Percentiles rank a stretch among this genome's conserved stretches.
Conservation (phyloP, 2,329 filamentous ascomycete genomes). For the Rachicladosporium sp. region DNA sequence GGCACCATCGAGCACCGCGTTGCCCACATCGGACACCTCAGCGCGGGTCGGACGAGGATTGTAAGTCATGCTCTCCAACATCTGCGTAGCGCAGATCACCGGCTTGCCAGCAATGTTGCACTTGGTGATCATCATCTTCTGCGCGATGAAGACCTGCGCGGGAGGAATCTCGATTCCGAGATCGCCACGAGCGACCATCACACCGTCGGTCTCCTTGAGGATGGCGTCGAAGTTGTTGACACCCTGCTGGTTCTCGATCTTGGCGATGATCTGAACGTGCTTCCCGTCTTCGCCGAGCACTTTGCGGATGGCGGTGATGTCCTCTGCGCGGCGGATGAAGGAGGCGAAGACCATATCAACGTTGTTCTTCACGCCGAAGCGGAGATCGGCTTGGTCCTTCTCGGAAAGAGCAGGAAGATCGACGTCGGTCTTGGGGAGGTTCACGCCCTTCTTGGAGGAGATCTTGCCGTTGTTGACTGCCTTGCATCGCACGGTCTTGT, state of each 20-base stretch:
- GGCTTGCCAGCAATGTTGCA: conserved; percentile 99
- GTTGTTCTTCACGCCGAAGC: conserved; percentile 94
- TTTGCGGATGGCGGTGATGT: conserved; percentile 84
- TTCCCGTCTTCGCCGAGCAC: conserved; percentile 85
- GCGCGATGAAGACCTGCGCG: conserved; percentile 94
- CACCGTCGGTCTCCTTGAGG: conserved; percentile 87
- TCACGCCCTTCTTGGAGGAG: conserved; percentile 97
- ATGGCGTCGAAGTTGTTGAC: conserved; percentile 99
- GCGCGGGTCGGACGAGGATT: conserved; percentile 96
- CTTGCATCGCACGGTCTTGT: conserved; percentile 74
- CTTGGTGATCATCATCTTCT: conserved; percentile 99
- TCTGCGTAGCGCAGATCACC: conserved; percentile 97
- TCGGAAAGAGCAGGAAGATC: conserved; percentile 94
- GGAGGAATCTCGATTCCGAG: conserved; percentile 97
- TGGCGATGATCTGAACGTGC: conserved; percentile 98
- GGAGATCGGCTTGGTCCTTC: conserved; percentile 91
- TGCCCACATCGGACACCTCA: conserved; percentile 96
- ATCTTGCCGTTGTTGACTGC: conserved; percentile 98
- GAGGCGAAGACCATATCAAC: conserved; percentile 99
- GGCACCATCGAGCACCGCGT: conserved; percentile 91
- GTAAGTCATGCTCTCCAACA: conserved; percentile 99
- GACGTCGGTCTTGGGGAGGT: conserved; percentile 96
- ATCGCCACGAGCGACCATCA: conserved; percentile 99
- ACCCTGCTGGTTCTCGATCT: conserved; percentile 99
- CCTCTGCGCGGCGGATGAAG: conserved; percentile 88